These are phyloP conservation scores for Triticum turgidum DNA, from an alignment of 176 grass and related monocot species.

Conservation along the genomic window DNA sequence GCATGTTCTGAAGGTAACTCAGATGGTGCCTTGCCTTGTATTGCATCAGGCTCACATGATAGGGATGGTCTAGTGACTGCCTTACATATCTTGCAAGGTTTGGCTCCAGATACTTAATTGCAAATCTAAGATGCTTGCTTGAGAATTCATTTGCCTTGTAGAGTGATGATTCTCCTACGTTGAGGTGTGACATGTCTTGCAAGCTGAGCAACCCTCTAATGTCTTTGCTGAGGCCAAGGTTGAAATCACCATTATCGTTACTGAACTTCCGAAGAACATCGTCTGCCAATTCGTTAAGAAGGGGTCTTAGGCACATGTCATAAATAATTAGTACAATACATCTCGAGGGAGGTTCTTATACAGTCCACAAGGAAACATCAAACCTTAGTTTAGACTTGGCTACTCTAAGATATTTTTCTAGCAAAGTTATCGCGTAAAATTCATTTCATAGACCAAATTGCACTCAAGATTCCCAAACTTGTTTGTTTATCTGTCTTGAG, in stretches of 20 bases:
- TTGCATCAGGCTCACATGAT: constrained; percentile 48
- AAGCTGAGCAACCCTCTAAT: constrained; percentile 50
- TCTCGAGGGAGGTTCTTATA: not conserved
- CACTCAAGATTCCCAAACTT: not conserved
- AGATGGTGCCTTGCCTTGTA: constrained; percentile 64
- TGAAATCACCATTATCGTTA: constrained; percentile 38
- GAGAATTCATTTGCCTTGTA: constrained; percentile 61
- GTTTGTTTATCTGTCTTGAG: not conserved
- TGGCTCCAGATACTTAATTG: constrained; percentile 22
- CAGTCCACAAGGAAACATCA: not conserved
- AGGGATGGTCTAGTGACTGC: constrained; percentile 53
- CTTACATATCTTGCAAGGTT: constrained; percentile 31
- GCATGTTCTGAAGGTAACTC: constrained; percentile 5
- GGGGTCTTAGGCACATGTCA: not conserved
- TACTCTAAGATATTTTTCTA: not conserved
- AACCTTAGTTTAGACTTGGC: not conserved
- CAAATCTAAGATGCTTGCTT: constrained; percentile 35
- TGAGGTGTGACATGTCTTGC: constrained; percentile 58
- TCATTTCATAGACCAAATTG: not conserved
- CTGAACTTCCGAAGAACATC: constrained; percentile 30
- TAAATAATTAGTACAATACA: not conserved
- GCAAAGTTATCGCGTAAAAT: not conserved
- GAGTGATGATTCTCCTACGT: constrained; percentile 41
- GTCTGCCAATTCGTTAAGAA: not conserved
- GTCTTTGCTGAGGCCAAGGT: not conserved